These are phyloP conservation scores for Coniferiporia weirii DNA, from an alignment of 1,284 basidiomycete genomes.

Conservation along the genomic window DNA sequence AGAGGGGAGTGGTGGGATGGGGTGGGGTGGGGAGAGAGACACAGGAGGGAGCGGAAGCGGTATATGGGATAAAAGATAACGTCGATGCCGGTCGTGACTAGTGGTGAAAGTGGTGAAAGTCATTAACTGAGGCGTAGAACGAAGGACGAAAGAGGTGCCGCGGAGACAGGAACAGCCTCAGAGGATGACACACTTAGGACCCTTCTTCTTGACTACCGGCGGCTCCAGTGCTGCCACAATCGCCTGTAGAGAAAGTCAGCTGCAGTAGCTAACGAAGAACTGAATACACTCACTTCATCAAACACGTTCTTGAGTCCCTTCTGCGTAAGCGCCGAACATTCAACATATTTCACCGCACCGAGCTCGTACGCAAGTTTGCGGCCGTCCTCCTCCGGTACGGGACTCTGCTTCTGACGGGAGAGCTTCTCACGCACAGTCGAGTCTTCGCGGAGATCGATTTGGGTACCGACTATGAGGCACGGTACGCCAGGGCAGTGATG, in stretches of 20 bases:
- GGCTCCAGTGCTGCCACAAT: slow-evolving; percentile 98
- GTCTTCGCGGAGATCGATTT: slow-evolving; percentile 96
- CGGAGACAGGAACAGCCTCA: slow-evolving; percentile 34
- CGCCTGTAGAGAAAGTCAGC: slow-evolving; percentile 50
- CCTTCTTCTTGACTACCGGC: slow-evolving; percentile 81
- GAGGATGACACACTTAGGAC: slow-evolving; percentile 77
- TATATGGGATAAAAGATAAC: slow-evolving; percentile 18
- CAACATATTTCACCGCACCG: slow-evolving; percentile 98
- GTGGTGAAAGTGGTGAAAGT: slow-evolving; percentile 8
- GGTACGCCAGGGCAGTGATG: slow-evolving; percentile 99
- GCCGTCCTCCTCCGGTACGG: slow-evolving; percentile 84
- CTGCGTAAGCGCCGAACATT: slow-evolving; percentile 98
- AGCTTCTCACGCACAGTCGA: slow-evolving; percentile 92
- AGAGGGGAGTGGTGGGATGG: background rate
- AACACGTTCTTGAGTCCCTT: slow-evolving; percentile 99
- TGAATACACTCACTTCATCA: slow-evolving; percentile 75
- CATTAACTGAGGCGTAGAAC: slow-evolving; percentile 8
- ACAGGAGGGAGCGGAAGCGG: background rate
- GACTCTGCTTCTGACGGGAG: slow-evolving; percentile 91
- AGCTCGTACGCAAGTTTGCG: slow-evolving; percentile 93
- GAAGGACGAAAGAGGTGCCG: background rate
- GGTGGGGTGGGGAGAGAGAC: background rate
- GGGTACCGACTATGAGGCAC: slow-evolving; percentile 98
- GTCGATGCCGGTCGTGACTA: slow-evolving; percentile 17
- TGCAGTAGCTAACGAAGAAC: slow-evolving; percentile 14